Conservation (phyloP, 2,329 filamentous ascomycete genomes). For the Calonectria pauciramosa region DNA sequence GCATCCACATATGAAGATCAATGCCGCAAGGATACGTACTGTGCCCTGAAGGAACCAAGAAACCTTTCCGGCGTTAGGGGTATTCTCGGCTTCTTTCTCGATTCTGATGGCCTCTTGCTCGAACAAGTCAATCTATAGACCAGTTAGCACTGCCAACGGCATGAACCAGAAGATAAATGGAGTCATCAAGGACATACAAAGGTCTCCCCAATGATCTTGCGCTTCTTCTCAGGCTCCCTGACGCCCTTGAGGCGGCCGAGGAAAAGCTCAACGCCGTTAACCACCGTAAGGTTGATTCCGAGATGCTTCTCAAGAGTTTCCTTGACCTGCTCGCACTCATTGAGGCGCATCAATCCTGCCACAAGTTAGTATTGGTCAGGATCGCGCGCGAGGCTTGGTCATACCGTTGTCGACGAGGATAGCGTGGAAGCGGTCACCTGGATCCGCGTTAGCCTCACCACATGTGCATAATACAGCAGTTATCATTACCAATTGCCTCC, state of each 20-base stretch:
- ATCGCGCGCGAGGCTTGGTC: background rate
- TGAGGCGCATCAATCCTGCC: conserved; percentile 75
- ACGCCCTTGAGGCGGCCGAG: conserved; percentile 82
- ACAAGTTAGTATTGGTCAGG: background rate
- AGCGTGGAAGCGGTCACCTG: conserved; percentile 80
- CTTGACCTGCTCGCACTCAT: conserved; percentile 88
- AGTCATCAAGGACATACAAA: conserved; percentile 36
- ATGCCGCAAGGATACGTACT: conserved; percentile 57
- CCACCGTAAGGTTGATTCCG: conserved; percentile 90
- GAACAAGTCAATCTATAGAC: conserved; percentile 72
- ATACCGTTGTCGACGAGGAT: conserved; percentile 86
- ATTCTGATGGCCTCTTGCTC: conserved; percentile 81
- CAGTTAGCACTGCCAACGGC: background rate
- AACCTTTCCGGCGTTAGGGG: conserved; percentile 78
- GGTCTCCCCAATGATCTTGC: conserved; percentile 88
- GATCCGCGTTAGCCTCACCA: background rate
- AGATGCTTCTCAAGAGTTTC: conserved; percentile 83
- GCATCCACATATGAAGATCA: too few relatives aligned
- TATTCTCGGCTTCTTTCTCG: conserved; percentile 77
- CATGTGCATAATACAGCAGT: too few relatives aligned
- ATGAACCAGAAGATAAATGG: too few relatives aligned
- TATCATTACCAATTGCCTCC: conserved; percentile 75
- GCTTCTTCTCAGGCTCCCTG: conserved; percentile 84
- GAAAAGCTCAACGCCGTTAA: conserved; percentile 85
- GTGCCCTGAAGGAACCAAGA: conserved; percentile 92